Conservation (phyloP, 768 basidiomycete genomes). For the Coprinopsis sp. region DNA sequence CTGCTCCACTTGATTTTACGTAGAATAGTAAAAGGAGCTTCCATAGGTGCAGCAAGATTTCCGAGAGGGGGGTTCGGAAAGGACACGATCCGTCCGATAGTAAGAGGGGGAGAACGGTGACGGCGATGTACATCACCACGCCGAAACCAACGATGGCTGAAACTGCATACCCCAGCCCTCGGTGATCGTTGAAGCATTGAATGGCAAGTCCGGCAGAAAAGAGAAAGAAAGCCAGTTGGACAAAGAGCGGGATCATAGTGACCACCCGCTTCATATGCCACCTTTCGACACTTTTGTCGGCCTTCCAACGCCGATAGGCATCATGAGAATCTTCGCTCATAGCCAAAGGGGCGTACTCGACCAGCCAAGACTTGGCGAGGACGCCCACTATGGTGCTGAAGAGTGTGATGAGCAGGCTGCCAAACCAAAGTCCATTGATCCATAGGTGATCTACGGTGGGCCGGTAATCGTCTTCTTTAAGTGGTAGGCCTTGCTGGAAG, state of each 20-base stretch:
- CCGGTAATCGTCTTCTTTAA: constrained; percentile 6
- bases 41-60: background rate
- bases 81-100: background rate
- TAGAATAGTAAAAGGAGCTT: background rate
- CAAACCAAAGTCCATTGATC: constrained; percentile 22
- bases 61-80: constrained; percentile 1
- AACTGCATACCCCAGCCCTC: background rate
- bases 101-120: constrained; percentile 2
- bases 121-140: background rate
- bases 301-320: constrained; percentile 15
- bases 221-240: constrained; percentile 16
- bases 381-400: constrained; percentile 23
- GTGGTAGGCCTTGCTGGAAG: background rate
- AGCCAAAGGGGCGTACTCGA: constrained; percentile 14
- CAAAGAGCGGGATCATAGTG: constrained; percentile 12
- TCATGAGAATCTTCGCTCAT: constrained; percentile 14
- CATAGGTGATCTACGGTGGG: constrained; percentile 13
- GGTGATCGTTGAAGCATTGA: background rate
- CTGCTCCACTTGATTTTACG: no score
- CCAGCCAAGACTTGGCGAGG: constrained; percentile 19
- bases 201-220: constrained; percentile 16
- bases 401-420: constrained; percentile 20
- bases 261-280: constrained; percentile 14
- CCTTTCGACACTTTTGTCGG: constrained; percentile 13
- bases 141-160: background rate